A percentile compares a stretch with the other conserved stretches of the same genome.
These are phyloP conservation scores for Albatrellus sp. DNA, from an alignment of 1,284 basidiomycete genomes.

Conservation along the genomic window DNA sequence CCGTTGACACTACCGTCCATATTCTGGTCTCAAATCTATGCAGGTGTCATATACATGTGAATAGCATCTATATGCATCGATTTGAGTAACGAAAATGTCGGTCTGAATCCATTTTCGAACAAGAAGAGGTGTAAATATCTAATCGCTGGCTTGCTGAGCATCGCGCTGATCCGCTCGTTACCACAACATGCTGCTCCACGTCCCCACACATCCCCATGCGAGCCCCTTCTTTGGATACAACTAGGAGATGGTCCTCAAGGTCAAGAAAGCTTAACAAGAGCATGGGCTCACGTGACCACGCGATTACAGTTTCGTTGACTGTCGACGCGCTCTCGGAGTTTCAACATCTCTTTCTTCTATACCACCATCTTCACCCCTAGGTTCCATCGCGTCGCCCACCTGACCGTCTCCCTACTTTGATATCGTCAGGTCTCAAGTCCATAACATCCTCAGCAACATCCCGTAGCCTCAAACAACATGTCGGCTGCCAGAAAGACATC, in stretches of 20 bases:
- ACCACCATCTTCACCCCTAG: slow-evolving; percentile 34
- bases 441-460: slow-evolving; percentile 14
- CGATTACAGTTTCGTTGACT: slow-evolving; percentile 36
- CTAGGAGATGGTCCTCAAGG: background rate
- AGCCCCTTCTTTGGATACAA: background rate
- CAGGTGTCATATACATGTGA: too few species aligned
- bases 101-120: too few species aligned
- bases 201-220: background rate
- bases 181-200: too few species aligned
- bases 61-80: too few species aligned
- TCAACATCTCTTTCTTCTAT: slow-evolving; percentile 38
- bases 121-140: too few species aligned
- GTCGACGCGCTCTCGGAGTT: slow-evolving; percentile 41
- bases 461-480: slow-evolving; percentile 24
- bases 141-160: too few species aligned
- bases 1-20: background rate
- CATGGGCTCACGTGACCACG: slow-evolving; percentile 23
- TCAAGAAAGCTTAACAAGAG: background rate
- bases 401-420: slow-evolving; percentile 12
- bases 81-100: too few species aligned
- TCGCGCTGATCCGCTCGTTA: too few species aligned
- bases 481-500: slow-evolving; percentile 26
- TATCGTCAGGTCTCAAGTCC: slow-evolving; percentile 15
- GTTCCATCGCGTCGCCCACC: slow-evolving; percentile 12
- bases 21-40: too few species aligned